Base-by-base conservation (phyloP, 192 early-diverging fungal species). In the Kickxella alabastrina region DNA sequence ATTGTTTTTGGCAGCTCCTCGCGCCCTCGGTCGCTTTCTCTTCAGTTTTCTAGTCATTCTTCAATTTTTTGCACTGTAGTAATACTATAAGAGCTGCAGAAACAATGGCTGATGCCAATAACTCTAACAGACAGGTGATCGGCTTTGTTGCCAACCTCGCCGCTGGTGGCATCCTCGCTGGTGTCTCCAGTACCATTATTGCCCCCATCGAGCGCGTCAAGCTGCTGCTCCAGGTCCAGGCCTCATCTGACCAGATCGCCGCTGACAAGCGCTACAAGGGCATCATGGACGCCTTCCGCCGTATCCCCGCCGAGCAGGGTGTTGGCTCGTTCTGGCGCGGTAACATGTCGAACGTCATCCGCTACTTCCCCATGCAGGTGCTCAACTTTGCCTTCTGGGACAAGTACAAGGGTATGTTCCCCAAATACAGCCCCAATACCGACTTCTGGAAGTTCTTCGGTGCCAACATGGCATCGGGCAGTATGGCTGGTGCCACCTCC, bases 311-410 rank as follows among this genome's bases (percentile, higher is more conserved):
- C 48, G 91, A 97, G 56, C 87, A 97, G 73, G 92, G 92, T 43
- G 21, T 84, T 37, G 58, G 57, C 42, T 73, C 85, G 29, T 75
- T 90, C 73, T 88, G 87, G 78, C 80, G 92, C 57, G 95, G 95
- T 61, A 98, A 96, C 84, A 70, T 85, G 59, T 85, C 91, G 55
- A 98, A 94, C 79, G 86, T 91, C 54, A 86, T 98, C 79, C 89
- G 95, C 75, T 96, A 96, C 86, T 96, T 96, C 82, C 95, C 95
- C 49, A 93, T 91, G 45, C 93, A 96, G 79, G 95, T 92, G 38
- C 78, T 96, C 62, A 96, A 95, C 83, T 91, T 98, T 79, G 93
- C 92, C 35, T 93, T 90, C 83, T 93, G 90, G 80, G 92, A 96
- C 76, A 88, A 88, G 78, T 92, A 93, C 84, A 95, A 96, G 85